Evolutionary conservation across 176 grass and related monocot genomes (phyloP), one percentile per base, ranked within the genome.

Genomic region (Juncus effusus): DNA sequence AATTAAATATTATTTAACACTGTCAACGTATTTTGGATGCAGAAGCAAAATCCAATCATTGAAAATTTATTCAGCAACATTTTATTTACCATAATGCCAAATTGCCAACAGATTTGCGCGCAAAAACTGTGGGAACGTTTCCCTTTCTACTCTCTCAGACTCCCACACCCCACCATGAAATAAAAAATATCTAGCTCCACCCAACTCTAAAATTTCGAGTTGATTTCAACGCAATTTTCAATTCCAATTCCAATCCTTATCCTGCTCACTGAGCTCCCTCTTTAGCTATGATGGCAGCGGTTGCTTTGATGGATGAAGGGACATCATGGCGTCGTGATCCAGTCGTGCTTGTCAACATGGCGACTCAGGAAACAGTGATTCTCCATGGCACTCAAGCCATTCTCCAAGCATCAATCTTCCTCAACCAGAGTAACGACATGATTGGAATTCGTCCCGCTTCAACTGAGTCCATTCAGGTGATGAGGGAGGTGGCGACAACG

Each of bases 401-500:
- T 57, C 42, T 58, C 3, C 13, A 70, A 36, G 66, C 51, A 40
- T 3, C 36, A 5, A 7, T 41, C 5, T 69, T 40, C 5, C 35
- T n/a, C 59, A 63, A 60, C 9, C 66, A 65, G 36, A 64, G 62
- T 1, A 14, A 40, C 60, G 56, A 35, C 3, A 63, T 44, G 74
- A 74, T 44, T 55, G 62, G 0, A 4, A 73, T 73, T 40, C 81
- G 76, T 2, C 84, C 86, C 2, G 86, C 91, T 58, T 82, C 87
- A 14, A 89, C 81, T 76, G 78, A 67, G 7, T 82, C 78, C 28
- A 87, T 95, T 70, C 81, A 82, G n/a, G 62, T 80, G 35, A 58
- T 84, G 82, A 84, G 75, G 80, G 81, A 73, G 37, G 80, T 95
- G 73, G 44, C 62, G 13, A 76, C 10, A 35, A 67, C 75, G 3